Base-by-base conservation (phyloP, 2,329 filamentous ascomycete genomes). In the Diaporthe aspalathi region DNA sequence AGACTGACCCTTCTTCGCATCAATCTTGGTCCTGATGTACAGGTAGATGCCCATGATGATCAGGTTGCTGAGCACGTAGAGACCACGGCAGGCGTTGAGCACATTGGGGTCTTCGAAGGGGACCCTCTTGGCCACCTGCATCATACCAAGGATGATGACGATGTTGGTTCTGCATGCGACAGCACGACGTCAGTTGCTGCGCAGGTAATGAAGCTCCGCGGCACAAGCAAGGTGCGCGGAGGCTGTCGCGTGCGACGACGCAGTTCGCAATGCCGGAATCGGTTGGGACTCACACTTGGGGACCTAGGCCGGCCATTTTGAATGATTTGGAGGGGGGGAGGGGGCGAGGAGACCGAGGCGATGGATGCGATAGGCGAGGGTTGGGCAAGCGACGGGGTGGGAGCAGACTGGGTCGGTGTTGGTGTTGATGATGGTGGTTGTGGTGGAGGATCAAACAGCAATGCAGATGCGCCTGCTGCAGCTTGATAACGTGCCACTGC, bases 71-170 rank as follows among this genome's bases (percentile, higher is more conserved):
- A 82, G 80, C 43, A 87, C 78, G 79, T 90, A 90, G 74, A 85
- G 76, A 57, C 83, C 86, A 76, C 88, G 88, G 76, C 88, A 85
- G 40, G 83, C 77, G 80, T 88, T 89, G 76, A 90, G 86, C 24
- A 88, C 85, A 57, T 84, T 82, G 54, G 88, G 94, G 80, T 98
- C 92, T 38, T 98, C 95, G 79, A 98, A 97, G 62, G 95, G 94
- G 73, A 99, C 91, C 84, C 92, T 94, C 90, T 98, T 98, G 78
- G 94, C 93, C 73, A 97, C 93, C 88, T 98, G 95, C 94, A 98
- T 98, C 92, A 98, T 97, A 81, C 93, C 93, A 77, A 97, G 90
- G 86, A 97, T 95, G 91, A 97, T 94, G 86, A 94, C 87, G 82
- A 97, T 88, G 89, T 97, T 97, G 83, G 93, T 94, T 79, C 94